Base-by-base conservation (phyloP, 1,284 basidiomycete genomes). In the Sanghuangporus weigelae region DNA sequence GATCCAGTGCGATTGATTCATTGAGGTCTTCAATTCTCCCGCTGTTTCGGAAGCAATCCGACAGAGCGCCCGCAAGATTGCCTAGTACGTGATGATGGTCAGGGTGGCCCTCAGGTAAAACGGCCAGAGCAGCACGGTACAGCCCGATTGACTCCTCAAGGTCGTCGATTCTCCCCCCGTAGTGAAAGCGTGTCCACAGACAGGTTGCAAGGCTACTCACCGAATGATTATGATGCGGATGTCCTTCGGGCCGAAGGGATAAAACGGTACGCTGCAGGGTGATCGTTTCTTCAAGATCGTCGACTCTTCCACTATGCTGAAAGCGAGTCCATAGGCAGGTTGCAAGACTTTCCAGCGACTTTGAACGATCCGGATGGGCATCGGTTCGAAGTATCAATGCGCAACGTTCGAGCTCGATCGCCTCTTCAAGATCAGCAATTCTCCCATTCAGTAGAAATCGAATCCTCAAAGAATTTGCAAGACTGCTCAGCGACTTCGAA, bases 301-400 rank as follows among this genome's bases (percentile, higher is more conserved):
- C 71, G n/a, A 26, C 70, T 67, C 6, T 48, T 50, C 31, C 66
- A 64, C 31, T 75, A 14, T 51, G 49, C 23, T 51, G 16, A 23
- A 51, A 51, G 11, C 49, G 49, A 51, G 49, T 51, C 19, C n/a
- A 21, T 3, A 54, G 26, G 23, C 12, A 31, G 10, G 12, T 54
- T 26, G 26, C 51, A 19, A 54, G 51, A 19, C 36, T 38, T 12
- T 54, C 35, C 21, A 54, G 51, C 14, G 31, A 26, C 35, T 7
- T 11, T 21, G 51, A 54, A 3, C 51, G 51, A 35, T 54, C 10
- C 4, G 31, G 4, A 21, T 54, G 51, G 2, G 1, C 31, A 2
- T 14, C 12, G 35, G 51, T 21, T 16, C 31, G 23, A 14, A 26
- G 36, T 16, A 2, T 19, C 19, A 54, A 38, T 14, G 51, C 51